Percentiles rank a stretch among this genome's conserved stretches.
Evolutionary conservation across 2,329 filamentous ascomycete species (phyloP).

Genomic region (Beauveria bassiana): DNA sequence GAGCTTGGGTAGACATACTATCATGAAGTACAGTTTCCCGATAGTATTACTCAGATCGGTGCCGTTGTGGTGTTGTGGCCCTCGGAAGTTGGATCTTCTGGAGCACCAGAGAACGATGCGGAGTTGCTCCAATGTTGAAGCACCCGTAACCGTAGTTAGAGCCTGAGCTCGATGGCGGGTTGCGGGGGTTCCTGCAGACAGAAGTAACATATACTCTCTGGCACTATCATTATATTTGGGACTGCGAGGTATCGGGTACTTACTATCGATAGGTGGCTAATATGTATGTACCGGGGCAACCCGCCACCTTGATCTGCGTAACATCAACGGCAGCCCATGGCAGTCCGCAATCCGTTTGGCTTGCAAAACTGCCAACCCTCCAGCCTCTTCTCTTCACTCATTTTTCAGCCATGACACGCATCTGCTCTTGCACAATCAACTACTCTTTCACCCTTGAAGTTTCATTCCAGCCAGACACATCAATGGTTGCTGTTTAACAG

Average conservation of each 20-base stretch:
- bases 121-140: background rate
- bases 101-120: background rate
- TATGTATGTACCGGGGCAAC: conserved; percentile 14
- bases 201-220: background rate
- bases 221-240: background rate
- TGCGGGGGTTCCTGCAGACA: conserved; percentile 1
- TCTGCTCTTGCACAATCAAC: background rate
- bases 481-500: background rate
- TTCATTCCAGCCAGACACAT: background rate
- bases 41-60: background rate
- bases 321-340: conserved; percentile 3
- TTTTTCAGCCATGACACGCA: conserved; percentile 7
- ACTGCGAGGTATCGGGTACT: background rate
- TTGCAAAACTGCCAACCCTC: background rate
- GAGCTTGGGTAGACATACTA: background rate
- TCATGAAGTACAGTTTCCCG: background rate
- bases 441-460: background rate
- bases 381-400: conserved; percentile 1
- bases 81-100: background rate
- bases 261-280: conserved; percentile 7
- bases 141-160: background rate
- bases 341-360: conserved; percentile 1
- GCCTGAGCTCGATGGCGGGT: background rate
- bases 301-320: conserved; percentile 12
- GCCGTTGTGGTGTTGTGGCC: background rate